Evolutionary conservation across 2,329 filamentous ascomycete genomes (phyloP).

Genomic region (Colletotrichum tofieldiae): DNA sequence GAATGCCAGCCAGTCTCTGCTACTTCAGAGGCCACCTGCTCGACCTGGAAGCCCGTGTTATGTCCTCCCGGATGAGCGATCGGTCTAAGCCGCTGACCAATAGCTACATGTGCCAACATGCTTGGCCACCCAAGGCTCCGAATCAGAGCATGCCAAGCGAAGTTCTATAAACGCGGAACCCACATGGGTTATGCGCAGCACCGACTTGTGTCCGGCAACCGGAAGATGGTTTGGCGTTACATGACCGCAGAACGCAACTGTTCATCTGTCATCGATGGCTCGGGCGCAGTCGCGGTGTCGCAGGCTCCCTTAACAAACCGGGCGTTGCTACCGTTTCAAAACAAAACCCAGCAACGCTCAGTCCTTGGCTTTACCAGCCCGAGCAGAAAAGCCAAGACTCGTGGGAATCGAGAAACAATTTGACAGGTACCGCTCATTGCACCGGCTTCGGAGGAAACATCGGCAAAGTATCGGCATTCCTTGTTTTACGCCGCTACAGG

Average conservation of each 20-base stretch:
- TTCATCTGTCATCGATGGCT: slow-evolving; percentile 15
- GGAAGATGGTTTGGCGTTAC: background rate
- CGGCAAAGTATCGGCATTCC: background rate
- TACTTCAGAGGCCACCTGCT: too few species aligned
- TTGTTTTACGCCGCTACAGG: background rate
- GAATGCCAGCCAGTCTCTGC: background rate
- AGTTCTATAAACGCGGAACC: background rate
- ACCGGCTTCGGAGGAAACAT: slow-evolving; percentile 4
- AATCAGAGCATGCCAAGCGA: background rate
- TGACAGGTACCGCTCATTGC: slow-evolving; percentile 20
- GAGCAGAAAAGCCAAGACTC: slow-evolving; percentile 25
- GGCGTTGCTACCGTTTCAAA: slow-evolving; percentile 28
- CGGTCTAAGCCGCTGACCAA: background rate
- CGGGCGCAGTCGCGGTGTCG: background rate
- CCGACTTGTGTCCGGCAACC: background rate
- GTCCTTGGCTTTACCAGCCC: slow-evolving; percentile 10
- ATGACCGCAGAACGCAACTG: background rate
- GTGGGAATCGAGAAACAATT: slow-evolving; percentile 16
- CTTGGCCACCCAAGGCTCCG: background rate
- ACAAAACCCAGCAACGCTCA: slow-evolving; percentile 7
- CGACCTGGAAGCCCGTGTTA: background rate
- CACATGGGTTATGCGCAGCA: background rate
- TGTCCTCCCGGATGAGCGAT: background rate
- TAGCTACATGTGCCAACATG: too few species aligned
- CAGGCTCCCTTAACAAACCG: slow-evolving; percentile 9